Percentiles rank a stretch among this genome's conserved stretches.
phyloP scores from a whole-genome alignment of 768 basidiomycete genomes.

The Lyophyllum semitale region DNA sequence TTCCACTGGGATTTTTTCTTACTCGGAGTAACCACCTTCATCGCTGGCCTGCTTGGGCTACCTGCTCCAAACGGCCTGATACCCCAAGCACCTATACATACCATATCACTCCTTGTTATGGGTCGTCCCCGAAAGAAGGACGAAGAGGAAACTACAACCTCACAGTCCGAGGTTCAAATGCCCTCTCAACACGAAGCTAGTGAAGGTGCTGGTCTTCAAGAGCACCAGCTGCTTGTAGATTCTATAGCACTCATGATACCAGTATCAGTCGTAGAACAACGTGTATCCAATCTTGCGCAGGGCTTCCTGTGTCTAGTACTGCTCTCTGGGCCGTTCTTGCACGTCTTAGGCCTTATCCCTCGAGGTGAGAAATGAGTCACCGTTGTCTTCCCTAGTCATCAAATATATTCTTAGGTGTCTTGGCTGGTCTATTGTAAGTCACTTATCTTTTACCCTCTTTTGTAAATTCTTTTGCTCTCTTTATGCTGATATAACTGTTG shows the following conservation, averaged over 20 bases:
- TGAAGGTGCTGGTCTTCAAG: slow-evolving; percentile 6
- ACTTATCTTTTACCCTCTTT: not conserved
- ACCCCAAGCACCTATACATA: slow-evolving; percentile 93
- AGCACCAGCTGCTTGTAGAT: slow-evolving; percentile 9
- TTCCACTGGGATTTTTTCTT: slow-evolving; percentile 91
- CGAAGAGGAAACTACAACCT: slow-evolving; percentile 27
- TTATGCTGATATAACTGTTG: not conserved
- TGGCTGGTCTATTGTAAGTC: slow-evolving; percentile 85
- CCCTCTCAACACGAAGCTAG: slow-evolving; percentile 1
- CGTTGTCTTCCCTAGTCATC: slow-evolving; percentile 1
- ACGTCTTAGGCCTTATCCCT: slow-evolving; percentile 78
- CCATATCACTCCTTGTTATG: slow-evolving; percentile 76
- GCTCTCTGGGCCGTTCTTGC: slow-evolving; percentile 80
- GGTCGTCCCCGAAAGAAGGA: slow-evolving; percentile 43
- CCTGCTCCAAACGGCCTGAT: slow-evolving; percentile 88
- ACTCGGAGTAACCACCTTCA: slow-evolving; percentile 86
- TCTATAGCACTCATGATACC: slow-evolving; percentile 46
- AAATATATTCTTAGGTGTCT: slow-evolving; percentile 46
- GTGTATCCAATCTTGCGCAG: slow-evolving; percentile 89
- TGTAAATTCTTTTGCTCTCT: not conserved
- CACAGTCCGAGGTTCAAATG: slow-evolving; percentile 9
- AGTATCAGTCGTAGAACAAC: slow-evolving; percentile 83
- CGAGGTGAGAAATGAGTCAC: slow-evolving; percentile 42
- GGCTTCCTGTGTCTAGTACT: slow-evolving; percentile 79
- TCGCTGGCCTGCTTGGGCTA: slow-evolving; percentile 82